Evolutionary conservation across 495 filamentous ascomycete species (phyloP).

Genomic region (Patellaria atrata): DNA sequence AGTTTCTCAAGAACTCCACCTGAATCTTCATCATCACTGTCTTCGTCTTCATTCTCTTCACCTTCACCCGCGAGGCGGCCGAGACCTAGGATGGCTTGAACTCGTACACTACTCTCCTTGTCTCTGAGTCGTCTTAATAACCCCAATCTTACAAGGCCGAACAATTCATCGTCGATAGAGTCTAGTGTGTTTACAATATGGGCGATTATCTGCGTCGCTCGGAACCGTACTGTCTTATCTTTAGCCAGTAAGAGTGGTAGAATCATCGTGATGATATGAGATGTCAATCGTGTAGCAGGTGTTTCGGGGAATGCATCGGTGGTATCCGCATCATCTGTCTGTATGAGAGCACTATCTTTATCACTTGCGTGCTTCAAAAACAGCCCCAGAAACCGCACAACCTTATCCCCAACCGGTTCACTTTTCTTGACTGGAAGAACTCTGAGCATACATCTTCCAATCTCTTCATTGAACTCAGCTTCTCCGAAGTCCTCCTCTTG

Average conservation of each 20-base stretch:
- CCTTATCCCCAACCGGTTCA: slow-evolving; percentile 74
- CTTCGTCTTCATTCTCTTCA: slow-evolving; percentile 35
- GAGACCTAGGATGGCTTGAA: slow-evolving; percentile 86
- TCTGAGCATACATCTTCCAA: slow-evolving; percentile 65
- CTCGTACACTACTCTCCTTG: slow-evolving; percentile 80
- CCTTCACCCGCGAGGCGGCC: slow-evolving; percentile 72
- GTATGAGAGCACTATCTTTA: slow-evolving; percentile 46
- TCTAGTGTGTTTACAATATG: slow-evolving; percentile 84
- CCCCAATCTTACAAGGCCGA: slow-evolving; percentile 58
- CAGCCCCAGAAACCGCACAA: slow-evolving; percentile 67
- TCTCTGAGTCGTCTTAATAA: slow-evolving; percentile 76
- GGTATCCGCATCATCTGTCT: slow-evolving; percentile 34
- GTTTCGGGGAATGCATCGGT: slow-evolving; percentile 58
- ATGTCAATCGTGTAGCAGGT: slow-evolving; percentile 62
- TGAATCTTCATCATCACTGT: slow-evolving; percentile 37
- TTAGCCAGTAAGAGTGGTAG: slow-evolving; percentile 61
- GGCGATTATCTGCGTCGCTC: slow-evolving; percentile 75
- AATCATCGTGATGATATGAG: slow-evolving; percentile 52
- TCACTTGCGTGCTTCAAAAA: slow-evolving; percentile 73
- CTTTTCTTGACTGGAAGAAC: slow-evolving; percentile 82
- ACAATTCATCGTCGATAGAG: slow-evolving; percentile 78
- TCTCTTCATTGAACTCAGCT: slow-evolving; percentile 73
- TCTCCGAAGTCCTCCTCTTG: slow-evolving; percentile 45
- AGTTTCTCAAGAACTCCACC: slow-evolving; percentile 61
- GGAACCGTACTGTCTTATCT: slow-evolving; percentile 84